phyloP scores from a whole-genome alignment of 2,329 filamentous ascomycete genomes.

The Sarocladiaceae sp. region DNA sequence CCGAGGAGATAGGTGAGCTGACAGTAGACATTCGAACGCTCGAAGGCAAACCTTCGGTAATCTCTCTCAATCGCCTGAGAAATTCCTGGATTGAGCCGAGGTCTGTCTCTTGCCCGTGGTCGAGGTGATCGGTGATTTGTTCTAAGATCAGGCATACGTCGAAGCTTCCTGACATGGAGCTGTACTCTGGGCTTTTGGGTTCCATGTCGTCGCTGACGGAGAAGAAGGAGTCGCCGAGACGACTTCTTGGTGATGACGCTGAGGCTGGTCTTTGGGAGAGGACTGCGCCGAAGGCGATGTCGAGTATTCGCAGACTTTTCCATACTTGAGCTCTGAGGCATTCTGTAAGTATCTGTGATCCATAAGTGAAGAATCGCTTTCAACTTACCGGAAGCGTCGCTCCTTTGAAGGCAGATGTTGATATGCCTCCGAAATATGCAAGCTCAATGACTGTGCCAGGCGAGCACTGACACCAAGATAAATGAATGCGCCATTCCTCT shows the following conservation, averaged over 20 bases:
- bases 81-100: background rate
- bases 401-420: constrained; percentile 14
- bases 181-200: background rate
- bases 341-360: background rate
- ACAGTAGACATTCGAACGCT: constrained; percentile 1
- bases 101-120: background rate
- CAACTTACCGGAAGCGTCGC: constrained; percentile 15
- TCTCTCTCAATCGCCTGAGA: background rate
- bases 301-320: constrained; percentile 33
- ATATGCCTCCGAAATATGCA: constrained; percentile 38
- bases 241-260: background rate
- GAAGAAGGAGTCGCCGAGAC: background rate
- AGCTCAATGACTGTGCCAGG: constrained; percentile 51
- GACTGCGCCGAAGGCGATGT: constrained; percentile 33
- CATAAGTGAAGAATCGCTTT: background rate
- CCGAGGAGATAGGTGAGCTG: background rate
- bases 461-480: constrained; percentile 56
- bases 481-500: constrained; percentile 58
- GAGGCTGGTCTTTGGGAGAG: constrained; percentile 14
- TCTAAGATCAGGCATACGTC: constrained; percentile 1
- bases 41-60: background rate
- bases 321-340: constrained; percentile 29
- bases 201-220: background rate
- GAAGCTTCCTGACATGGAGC: background rate
- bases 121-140: constrained; percentile 3